Evolutionary conservation across 2,329 filamentous ascomycete genomes (phyloP).

Genomic region (Ophiocordyceps camponoti-leonardi): DNA sequence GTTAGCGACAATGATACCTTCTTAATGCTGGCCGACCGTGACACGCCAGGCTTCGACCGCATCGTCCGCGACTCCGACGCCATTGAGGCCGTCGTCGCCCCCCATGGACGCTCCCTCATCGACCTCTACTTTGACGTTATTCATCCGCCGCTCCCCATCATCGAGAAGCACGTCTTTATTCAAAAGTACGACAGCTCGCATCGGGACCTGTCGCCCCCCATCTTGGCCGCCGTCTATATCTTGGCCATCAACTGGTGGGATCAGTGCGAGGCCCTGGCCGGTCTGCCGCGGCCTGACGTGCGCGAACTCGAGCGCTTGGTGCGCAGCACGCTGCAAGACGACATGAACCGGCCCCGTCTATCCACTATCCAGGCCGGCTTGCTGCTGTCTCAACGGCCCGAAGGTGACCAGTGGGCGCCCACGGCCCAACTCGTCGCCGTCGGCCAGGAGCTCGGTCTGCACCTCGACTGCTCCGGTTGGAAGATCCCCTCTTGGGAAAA

Average conservation of each 20-base stretch:
- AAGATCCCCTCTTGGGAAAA: conserved; percentile 80
- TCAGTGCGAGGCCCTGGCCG: conserved; percentile 47
- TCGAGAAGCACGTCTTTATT: conserved; percentile 65
- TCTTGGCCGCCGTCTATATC: conserved; percentile 69
- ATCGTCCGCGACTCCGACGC: conserved; percentile 49
- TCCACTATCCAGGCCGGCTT: conserved; percentile 66
- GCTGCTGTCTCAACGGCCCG: conserved; percentile 55
- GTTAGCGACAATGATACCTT: conserved; percentile 67
- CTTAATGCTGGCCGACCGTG: conserved; percentile 59
- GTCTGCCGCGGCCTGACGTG: conserved; percentile 52
- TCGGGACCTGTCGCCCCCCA: conserved; percentile 56
- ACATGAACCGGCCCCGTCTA: conserved; percentile 67
- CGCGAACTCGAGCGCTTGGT: conserved; percentile 57
- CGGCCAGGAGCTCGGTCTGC: conserved; percentile 72
- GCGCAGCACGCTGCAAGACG: conserved; percentile 53
- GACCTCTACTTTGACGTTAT: conserved; percentile 70
- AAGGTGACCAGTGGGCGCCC: conserved; percentile 66
- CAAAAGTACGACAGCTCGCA: conserved; percentile 61
- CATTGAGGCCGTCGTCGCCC: conserved; percentile 59
- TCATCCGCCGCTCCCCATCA: conserved; percentile 66
- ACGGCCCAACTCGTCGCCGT: conserved; percentile 80
- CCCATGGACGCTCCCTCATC: conserved; percentile 60
- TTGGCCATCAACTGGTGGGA: conserved; percentile 83
- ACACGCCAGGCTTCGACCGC: conserved; percentile 55
- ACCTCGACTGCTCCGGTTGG: conserved; percentile 76